Base-by-base conservation (phyloP, 2,329 filamentous ascomycete genomes). In the Aureobasidium leucospermi region DNA sequence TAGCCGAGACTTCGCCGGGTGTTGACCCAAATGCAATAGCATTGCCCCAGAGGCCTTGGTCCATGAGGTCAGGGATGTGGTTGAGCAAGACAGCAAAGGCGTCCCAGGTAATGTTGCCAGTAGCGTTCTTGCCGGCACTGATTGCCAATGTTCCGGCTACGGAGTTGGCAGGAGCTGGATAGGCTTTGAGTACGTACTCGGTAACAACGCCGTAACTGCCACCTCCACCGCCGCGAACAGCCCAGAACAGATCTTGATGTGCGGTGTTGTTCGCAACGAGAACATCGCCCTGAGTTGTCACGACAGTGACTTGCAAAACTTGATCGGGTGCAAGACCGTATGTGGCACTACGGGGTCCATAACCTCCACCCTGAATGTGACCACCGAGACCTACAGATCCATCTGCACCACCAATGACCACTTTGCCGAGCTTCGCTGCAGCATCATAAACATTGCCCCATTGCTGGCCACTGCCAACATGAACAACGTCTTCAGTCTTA, bases 171-270 rank as follows among this genome's bases (percentile, higher is more conserved):
- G 57, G 46, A n/a, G 57, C 65, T 15, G 61, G 59, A 36, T 64
- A 56, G 7, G 60, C 60, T 41, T 65, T 64, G 28, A 63, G 39
- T 1, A 61, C 65, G 15, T 61, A 47, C 10, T 61, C 62, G 10
- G 57, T 61, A 10, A 53, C 58, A 1, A 64, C 51, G 15, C 61
- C 62, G 43, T 59, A 64, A 11, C 52, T 63, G 19, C 58, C 57
- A 15, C 61, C 61, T 2, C 63, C 63, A 7, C 62, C 63, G 5
- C 65, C 65, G 34, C 64, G 60, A 31, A 65, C 31, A 10, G 65
- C 65, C 58, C 58, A 65, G 36, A 65, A 65, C 13, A 66, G 47
- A n/a, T 66, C 65, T 15, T 56, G 34, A 34, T 65, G 58, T 4
- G 19, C 43, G 11, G 59, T 58, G 5, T 48, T 51, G 36, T 65